Conservation (phyloP, 495 filamentous ascomycete species). For the Extremus antarcticus region DNA sequence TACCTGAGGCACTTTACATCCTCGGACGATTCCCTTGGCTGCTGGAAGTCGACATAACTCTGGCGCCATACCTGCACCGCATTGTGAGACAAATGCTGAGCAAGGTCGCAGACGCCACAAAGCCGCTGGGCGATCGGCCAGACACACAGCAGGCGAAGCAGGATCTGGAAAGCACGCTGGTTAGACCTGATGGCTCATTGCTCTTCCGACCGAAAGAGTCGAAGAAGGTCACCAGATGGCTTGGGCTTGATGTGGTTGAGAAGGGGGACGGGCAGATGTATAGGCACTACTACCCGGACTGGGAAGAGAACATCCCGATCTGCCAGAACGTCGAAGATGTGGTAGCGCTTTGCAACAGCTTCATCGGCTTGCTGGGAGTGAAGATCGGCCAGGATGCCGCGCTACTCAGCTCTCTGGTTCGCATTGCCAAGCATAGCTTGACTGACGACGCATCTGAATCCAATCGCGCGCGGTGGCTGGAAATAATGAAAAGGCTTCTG, state of each 20-base stretch:
- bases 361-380: constrained; percentile 74
- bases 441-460: constrained; percentile 52
- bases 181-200: constrained; percentile 6
- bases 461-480: constrained; percentile 64
- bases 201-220: not conserved
- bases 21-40: constrained; percentile 88
- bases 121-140: constrained; percentile 34
- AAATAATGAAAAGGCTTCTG: constrained; percentile 69
- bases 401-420: constrained; percentile 66
- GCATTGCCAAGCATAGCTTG: constrained; percentile 70
- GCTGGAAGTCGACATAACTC: constrained; percentile 67
- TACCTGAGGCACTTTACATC: constrained; percentile 88
- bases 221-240: constrained; percentile 16
- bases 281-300: constrained; percentile 94
- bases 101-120: constrained; percentile 49
- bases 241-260: constrained; percentile 65
- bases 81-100: constrained; percentile 69
- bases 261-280: constrained; percentile 62
- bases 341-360: constrained; percentile 72
- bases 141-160: constrained; percentile 32
- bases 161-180: constrained; percentile 8
- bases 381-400: constrained; percentile 74
- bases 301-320: constrained; percentile 83
- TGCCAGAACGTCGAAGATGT: constrained; percentile 87
- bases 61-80: constrained; percentile 68